phyloP scores from a whole-genome alignment of 2,329 filamentous ascomycete species.

The Pseudonectria foliicola region DNA sequence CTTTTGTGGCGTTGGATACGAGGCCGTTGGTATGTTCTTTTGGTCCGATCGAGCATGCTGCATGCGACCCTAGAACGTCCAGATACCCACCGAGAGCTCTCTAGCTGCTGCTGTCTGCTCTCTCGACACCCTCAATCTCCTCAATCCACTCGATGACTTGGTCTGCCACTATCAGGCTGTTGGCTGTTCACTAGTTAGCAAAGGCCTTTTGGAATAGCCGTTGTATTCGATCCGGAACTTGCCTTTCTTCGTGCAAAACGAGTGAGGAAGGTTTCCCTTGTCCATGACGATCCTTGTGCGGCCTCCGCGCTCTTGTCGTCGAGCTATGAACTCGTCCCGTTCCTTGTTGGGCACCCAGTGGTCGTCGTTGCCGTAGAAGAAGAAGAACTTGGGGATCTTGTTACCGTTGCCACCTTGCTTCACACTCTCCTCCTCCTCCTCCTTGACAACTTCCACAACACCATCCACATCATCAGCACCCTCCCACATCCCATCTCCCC shows the following conservation, averaged over 20 bases:
- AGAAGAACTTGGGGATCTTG: conserved; percentile 43
- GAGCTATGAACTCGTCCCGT: conserved; percentile 49
- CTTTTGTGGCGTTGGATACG: too few relatives aligned
- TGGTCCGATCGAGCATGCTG: too few relatives aligned
- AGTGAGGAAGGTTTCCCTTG: conserved; percentile 49
- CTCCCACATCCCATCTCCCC: conserved; percentile 55
- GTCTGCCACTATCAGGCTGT: conserved; percentile 23
- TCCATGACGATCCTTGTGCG: conserved; percentile 47
- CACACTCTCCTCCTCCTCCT: conserved; percentile 10
- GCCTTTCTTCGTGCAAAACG: conserved; percentile 45
- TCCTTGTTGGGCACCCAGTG: conserved; percentile 54
- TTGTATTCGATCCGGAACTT: conserved; percentile 12
- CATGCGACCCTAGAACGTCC: too few relatives aligned
- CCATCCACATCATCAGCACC: too few relatives aligned
- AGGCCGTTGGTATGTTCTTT: too few relatives aligned
- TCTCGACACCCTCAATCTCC: conserved; percentile 17
- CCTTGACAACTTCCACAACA: too few relatives aligned
- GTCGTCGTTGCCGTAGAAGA: conserved; percentile 54
- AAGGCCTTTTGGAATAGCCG: too few relatives aligned
- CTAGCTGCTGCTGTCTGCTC: not conserved
- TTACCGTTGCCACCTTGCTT: too few relatives aligned
- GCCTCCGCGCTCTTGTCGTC: conserved; percentile 29
- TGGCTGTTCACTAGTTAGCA: conserved; percentile 11
- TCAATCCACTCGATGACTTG: conserved; percentile 23
- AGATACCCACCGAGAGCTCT: too few relatives aligned